Percentiles rank a stretch among this genome's conserved stretches.
These are phyloP conservation scores for Lipomyces spencermartinsiae DNA, from an alignment of 805 yeast genomes.

Conservation along the genomic window DNA sequence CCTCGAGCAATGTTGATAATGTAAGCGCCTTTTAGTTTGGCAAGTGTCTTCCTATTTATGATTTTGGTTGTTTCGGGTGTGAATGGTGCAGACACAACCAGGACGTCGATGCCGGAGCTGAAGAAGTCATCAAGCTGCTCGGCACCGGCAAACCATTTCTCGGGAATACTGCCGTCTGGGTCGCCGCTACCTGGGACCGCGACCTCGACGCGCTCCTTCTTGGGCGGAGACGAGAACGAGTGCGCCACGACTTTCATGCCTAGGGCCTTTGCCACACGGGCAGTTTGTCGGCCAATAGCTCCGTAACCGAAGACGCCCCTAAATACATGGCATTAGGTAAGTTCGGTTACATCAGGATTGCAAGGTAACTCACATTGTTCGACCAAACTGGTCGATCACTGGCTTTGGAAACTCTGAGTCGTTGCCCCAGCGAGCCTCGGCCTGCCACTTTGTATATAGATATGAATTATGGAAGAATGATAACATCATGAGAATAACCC, in stretches of 20 bases:
- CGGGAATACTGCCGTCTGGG: conserved; percentile 47
- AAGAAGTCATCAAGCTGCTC: conserved; percentile 53
- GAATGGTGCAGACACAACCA: conserved; percentile 71
- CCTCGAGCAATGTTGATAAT: conserved; percentile 61
- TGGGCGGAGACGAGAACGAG: conserved; percentile 36
- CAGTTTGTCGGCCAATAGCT: conserved; percentile 70
- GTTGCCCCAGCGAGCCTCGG: conserved; percentile 34
- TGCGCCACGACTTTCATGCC: conserved; percentile 63
- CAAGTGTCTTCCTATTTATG: conserved; percentile 55
- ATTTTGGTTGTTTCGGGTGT: conserved; percentile 62
- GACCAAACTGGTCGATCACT: conserved; percentile 29
- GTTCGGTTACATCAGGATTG: not conserved
- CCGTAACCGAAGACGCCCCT: conserved; percentile 77
- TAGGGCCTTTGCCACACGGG: conserved; percentile 57
- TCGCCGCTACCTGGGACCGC: conserved; percentile 61
- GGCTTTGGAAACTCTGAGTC: conserved; percentile 14
- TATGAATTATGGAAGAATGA: conserved; percentile 32
- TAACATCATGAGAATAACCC: conserved; percentile 33
- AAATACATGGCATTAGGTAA: conserved; percentile 34
- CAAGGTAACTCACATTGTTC: conserved; percentile 20
- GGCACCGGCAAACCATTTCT: conserved; percentile 56
- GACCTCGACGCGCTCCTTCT: conserved; percentile 39
- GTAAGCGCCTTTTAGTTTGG: conserved; percentile 60
- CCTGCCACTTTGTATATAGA: conserved; percentile 32
- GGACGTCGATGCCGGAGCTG: conserved; percentile 56